Conservation (phyloP, 202 grass and related monocot genomes). For the Schoenoplectus tabernaemontani region DNA sequence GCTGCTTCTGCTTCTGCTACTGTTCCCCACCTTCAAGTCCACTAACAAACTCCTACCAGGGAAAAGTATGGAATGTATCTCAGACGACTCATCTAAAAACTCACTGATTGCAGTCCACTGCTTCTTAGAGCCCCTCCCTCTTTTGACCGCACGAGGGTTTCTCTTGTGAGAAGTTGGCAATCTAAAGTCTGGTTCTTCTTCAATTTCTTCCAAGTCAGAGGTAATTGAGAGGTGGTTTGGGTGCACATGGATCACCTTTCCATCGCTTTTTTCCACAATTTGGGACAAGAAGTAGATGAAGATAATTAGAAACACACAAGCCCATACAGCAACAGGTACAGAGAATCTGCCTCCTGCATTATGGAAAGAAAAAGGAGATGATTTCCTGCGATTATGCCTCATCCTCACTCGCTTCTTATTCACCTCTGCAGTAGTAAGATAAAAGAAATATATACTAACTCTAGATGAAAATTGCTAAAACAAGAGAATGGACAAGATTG, state of each 20-base stretch:
- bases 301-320: constrained; percentile 41
- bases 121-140: constrained; percentile 41
- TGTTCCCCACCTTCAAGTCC: constrained; percentile 33
- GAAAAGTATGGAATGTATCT: constrained; percentile 60
- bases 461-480: background rate
- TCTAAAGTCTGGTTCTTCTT: constrained; percentile 45
- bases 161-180: constrained; percentile 52
- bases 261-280: constrained; percentile 28
- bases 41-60: constrained; percentile 36
- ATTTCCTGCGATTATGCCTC: constrained; percentile 58
- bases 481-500: background rate
- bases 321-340: constrained; percentile 34
- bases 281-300: constrained; percentile 35
- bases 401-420: constrained; percentile 56
- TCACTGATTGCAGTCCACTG: constrained; percentile 33
- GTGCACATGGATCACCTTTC: constrained; percentile 22
- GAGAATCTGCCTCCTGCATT: constrained; percentile 52
- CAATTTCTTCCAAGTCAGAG: constrained; percentile 56
- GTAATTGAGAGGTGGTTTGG: constrained; percentile 17
- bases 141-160: constrained; percentile 71
- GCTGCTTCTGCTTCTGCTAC: constrained; percentile 30
- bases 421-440: constrained; percentile 50
- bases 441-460: background rate
- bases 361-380: constrained; percentile 52
- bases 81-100: constrained; percentile 77